phyloP scores from a whole-genome alignment of 176 grass and related monocot species.

The Rhynchospora breviuscula region DNA sequence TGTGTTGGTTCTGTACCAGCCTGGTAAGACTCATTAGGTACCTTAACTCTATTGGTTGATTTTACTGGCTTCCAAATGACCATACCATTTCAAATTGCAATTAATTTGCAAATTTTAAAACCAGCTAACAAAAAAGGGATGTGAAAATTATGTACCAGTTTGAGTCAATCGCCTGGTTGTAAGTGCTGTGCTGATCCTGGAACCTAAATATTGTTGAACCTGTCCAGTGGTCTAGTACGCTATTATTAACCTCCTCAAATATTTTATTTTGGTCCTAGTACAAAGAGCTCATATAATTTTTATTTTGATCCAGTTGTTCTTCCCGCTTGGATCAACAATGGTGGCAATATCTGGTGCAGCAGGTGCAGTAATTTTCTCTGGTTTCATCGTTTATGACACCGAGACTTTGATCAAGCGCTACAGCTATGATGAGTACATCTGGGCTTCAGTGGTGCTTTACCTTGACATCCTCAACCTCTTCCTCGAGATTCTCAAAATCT shows the following conservation, averaged over 20 bases:
- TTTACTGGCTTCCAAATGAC: background rate
- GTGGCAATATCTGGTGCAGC: slow-evolving; percentile 62
- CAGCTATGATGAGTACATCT: slow-evolving; percentile 96
- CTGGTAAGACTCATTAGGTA: background rate
- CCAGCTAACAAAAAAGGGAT: background rate
- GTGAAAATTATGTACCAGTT: background rate
- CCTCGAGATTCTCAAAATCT: slow-evolving; percentile 78
- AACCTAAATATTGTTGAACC: background rate
- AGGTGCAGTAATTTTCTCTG: slow-evolving; percentile 86
- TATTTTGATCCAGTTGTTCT: slow-evolving; percentile 62
- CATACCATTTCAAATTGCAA: background rate
- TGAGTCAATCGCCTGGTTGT: background rate
- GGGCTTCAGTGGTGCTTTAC: slow-evolving; percentile 94
- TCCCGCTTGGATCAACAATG: slow-evolving; percentile 71
- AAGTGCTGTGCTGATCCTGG: background rate
- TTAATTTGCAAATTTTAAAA: background rate
- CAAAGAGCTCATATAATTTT: background rate
- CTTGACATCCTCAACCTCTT: slow-evolving; percentile 98
- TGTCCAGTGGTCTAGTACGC: too few species aligned
- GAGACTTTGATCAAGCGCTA: slow-evolving; percentile 89
- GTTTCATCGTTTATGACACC: slow-evolving; percentile 86
- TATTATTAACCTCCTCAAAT: background rate
- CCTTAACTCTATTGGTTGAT: background rate
- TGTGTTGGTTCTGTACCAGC: background rate
- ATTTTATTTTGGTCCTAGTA: background rate